A percentile compares a stretch with the other conserved stretches of the same genome.
Evolutionary conservation across 345 rosid species (phyloP).

Genomic region (Cardamine occulta): DNA sequence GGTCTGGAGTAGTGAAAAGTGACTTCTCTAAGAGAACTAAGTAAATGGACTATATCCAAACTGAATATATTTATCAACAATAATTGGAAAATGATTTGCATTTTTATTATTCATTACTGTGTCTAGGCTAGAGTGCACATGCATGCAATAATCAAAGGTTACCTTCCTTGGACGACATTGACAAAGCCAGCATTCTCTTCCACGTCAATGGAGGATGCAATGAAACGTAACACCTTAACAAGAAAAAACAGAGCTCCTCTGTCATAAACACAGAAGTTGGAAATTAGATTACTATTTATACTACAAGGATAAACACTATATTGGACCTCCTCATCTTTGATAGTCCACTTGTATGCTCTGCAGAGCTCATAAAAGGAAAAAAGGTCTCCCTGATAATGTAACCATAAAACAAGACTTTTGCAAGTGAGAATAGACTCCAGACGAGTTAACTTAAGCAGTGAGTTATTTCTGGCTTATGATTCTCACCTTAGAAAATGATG

Average conservation of each 20-base stretch:
- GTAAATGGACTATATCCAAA: too few species aligned
- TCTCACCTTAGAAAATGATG: constrained; percentile 81
- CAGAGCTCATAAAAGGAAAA: constrained; percentile 86
- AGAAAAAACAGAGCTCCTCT: constrained; percentile 11
- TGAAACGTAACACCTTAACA: constrained; percentile 67
- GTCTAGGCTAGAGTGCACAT: constrained; percentile 12
- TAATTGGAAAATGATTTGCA: constrained; percentile 12
- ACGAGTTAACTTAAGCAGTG: constrained; percentile 14
- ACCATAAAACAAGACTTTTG: constrained; percentile 37
- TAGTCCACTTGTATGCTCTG: constrained; percentile 68
- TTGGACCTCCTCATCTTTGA: constrained; percentile 75
- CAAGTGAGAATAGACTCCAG: constrained; percentile 17
- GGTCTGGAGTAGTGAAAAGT: background rate
- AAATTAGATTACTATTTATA: constrained; percentile 7
- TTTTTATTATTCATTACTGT: background rate
- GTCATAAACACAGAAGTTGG: constrained; percentile 9
- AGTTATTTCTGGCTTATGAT: constrained; percentile 34
- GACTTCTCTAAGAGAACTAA: background rate
- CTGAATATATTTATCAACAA: background rate
- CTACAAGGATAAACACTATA: constrained; percentile 20
- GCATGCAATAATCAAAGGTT: constrained; percentile 30
- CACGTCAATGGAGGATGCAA: constrained; percentile 32
- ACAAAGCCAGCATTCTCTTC: constrained; percentile 62
- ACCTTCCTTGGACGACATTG: constrained; percentile 81
- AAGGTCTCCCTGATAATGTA: constrained; percentile 69